A percentile compares a stretch with the other conserved stretches of the same genome.
Conservation (phyloP, 495 filamentous ascomycete genomes). For the Penicillium waksmanii region DNA sequence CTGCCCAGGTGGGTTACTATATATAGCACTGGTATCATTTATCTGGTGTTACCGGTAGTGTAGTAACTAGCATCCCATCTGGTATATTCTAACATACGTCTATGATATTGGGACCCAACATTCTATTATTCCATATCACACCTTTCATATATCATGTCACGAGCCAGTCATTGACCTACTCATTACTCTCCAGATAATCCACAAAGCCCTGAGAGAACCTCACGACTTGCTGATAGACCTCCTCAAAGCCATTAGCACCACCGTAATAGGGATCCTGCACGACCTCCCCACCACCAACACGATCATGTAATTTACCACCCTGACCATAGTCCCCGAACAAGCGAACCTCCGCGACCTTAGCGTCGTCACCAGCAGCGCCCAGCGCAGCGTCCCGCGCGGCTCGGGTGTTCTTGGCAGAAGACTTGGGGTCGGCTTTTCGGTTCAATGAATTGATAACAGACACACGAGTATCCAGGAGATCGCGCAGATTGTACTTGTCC, state of each 20-base stretch:
- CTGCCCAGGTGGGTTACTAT: too few relatives aligned
- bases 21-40: too few relatives aligned
- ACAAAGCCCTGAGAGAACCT: conserved; percentile 82
- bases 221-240: conserved; percentile 79
- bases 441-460: conserved; percentile 54
- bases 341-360: conserved; percentile 60
- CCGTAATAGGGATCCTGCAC: conserved; percentile 96
- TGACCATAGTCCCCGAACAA: conserved; percentile 82
- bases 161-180: not conserved
- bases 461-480: conserved; percentile 63
- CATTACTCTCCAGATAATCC: conserved; percentile 43
- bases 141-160: not conserved
- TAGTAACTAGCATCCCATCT: too few relatives aligned
- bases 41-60: too few relatives aligned
- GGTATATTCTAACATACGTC: too few relatives aligned
- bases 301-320: conserved; percentile 73
- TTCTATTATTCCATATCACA: too few relatives aligned
- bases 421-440: conserved; percentile 32
- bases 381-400: conserved; percentile 33
- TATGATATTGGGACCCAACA: too few relatives aligned
- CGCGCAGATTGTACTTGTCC: conserved; percentile 81
- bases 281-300: conserved; percentile 68
- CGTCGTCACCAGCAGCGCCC: conserved; percentile 33
- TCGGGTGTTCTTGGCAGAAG: conserved; percentile 29
- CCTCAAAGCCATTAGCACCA: conserved; percentile 77